Evolutionary conservation across 257 asterid genomes (phyloP).

Genomic region (Prunella vulgaris): DNA sequence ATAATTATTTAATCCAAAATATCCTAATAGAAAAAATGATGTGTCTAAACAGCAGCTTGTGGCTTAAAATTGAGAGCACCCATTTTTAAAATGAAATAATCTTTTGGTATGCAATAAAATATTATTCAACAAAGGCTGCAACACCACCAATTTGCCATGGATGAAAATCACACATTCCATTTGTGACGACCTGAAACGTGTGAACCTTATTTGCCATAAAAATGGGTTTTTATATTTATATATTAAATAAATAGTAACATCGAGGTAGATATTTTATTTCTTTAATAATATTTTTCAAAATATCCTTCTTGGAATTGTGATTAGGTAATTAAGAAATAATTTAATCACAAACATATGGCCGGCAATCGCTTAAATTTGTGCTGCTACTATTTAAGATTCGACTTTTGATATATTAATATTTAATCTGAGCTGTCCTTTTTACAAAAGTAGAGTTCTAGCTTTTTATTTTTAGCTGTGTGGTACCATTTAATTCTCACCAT

Average conservation of each 20-base stretch:
- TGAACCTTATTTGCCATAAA: constrained; percentile 27
- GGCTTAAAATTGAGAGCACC: background rate
- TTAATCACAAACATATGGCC: constrained; percentile 31
- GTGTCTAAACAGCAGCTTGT: background rate
- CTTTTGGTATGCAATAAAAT: background rate
- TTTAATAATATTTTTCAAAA: constrained; percentile 18
- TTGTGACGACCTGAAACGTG: constrained; percentile 18
- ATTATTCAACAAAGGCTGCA: constrained; percentile 27
- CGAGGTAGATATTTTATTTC: constrained; percentile 26
- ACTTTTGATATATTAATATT: constrained; percentile 2
- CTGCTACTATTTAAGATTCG: constrained; percentile 15
- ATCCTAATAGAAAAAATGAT: background rate
- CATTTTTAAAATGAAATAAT: background rate
- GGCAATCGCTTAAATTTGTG: constrained; percentile 34
- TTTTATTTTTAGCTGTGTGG: background rate
- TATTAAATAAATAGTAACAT: background rate
- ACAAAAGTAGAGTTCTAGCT: background rate
- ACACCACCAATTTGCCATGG: constrained; percentile 24
- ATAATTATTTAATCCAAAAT: background rate
- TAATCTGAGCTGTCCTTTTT: background rate
- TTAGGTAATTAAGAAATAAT: constrained; percentile 10
- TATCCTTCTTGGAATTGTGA: constrained; percentile 29
- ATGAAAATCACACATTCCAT: constrained; percentile 13
- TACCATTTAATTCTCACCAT: constrained; percentile 25
- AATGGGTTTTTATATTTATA: background rate